phyloP scores from a whole-genome alignment of 805 yeast species.

The Isabelozyma heimii region DNA sequence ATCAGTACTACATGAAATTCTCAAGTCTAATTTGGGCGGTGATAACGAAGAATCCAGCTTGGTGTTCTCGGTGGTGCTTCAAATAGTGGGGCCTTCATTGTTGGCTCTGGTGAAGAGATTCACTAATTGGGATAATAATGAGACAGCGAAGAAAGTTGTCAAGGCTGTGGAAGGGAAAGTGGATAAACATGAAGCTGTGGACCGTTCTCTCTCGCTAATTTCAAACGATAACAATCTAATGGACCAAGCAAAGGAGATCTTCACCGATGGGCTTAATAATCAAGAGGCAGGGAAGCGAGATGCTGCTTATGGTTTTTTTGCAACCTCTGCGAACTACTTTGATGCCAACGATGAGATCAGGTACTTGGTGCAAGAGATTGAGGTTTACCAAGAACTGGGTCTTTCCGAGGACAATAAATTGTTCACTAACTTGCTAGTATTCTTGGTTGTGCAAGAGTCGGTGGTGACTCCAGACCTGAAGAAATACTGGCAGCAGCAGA shows the following conservation, averaged over 20 bases:
- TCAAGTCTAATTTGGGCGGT: slow-evolving; percentile 18
- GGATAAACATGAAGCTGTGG: neutral
- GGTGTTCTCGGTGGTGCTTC: slow-evolving; percentile 22
- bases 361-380: slow-evolving; percentile 11
- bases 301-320: neutral
- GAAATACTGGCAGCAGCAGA: slow-evolving; percentile 4
- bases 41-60: slow-evolving; percentile 9
- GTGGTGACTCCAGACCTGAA: neutral
- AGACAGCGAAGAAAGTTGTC: slow-evolving; percentile 11
- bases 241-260: neutral
- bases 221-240: neutral
- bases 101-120: slow-evolving; percentile 10
- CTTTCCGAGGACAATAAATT: slow-evolving; percentile 21
- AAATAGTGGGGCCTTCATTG: slow-evolving; percentile 18
- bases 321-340: neutral
- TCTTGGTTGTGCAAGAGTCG: neutral
- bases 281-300: neutral
- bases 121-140: slow-evolving; percentile 9
- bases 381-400: slow-evolving; percentile 15
- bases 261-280: neutral
- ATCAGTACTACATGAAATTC: slow-evolving; percentile 21
- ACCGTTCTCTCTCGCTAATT: neutral
- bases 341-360: slow-evolving; percentile 5
- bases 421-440: neutral
- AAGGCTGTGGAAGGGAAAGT: neutral